Conservation (phyloP, 169 alveolate genomes). For the Miamiensis avidus region DNA sequence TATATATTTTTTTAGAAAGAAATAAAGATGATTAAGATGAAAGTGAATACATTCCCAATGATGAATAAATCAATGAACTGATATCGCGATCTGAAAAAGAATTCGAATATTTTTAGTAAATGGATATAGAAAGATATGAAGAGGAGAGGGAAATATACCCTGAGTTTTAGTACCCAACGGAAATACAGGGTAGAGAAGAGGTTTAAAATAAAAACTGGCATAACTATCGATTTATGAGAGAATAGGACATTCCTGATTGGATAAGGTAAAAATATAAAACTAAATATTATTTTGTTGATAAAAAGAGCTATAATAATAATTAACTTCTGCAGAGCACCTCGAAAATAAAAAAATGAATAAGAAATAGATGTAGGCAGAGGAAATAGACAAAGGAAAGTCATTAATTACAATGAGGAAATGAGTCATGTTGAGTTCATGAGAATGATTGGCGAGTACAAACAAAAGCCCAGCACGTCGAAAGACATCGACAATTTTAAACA, state of each 20-base stretch:
- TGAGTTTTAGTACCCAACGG: conserved; percentile 7
- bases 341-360: neutral
- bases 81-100: conserved; percentile 86
- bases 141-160: conserved; percentile 73
- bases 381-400: neutral
- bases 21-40: conserved; percentile 77
- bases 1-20: conserved; percentile 79
- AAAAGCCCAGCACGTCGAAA: neutral
- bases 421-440: neutral
- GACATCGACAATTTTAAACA: no score
- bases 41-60: conserved; percentile 79
- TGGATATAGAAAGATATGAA: conserved; percentile 83
- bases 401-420: neutral
- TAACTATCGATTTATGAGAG: conserved; percentile 74
- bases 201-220: conserved; percentile 25
- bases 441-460: neutral
- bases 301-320: neutral
- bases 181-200: conserved; percentile 19
- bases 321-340: neutral
- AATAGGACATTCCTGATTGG: conserved; percentile 84
- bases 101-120: conserved; percentile 70
- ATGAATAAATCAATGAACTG: conserved; percentile 84
- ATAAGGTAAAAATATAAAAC: conserved; percentile 45
- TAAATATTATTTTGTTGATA: neutral
- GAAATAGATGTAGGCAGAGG: neutral